Evolutionary conservation across 2,329 filamentous ascomycete species (phyloP).

Genomic region (Tolypocladium capitatum): DNA sequence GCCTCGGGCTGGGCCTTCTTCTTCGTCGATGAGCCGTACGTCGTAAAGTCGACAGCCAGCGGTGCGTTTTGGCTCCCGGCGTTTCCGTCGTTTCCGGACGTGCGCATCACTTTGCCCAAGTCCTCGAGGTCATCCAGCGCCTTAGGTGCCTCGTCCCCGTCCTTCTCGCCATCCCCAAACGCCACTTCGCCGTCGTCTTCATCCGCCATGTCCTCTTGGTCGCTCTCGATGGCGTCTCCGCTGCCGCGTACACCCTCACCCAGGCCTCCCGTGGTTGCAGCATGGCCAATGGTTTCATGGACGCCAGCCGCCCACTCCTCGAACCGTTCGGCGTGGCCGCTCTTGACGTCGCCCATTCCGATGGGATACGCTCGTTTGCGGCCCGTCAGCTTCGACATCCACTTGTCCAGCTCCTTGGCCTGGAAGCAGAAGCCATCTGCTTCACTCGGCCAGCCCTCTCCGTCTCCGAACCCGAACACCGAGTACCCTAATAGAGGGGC

Average conservation of each 20-base stretch:
- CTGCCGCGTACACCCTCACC: slow-evolving; percentile 62
- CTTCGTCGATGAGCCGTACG: slow-evolving; percentile 42
- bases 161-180: slow-evolving; percentile 26
- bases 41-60: slow-evolving; percentile 82
- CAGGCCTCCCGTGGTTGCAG: slow-evolving; percentile 43
- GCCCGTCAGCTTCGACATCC: slow-evolving; percentile 91
- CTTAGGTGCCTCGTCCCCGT: slow-evolving; percentile 21
- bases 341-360: slow-evolving; percentile 75
- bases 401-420: slow-evolving; percentile 78
- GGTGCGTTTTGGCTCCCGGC: slow-evolving; percentile 18
- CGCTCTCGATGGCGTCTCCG: slow-evolving; percentile 74
- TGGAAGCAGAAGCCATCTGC: slow-evolving; percentile 87
- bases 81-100: slow-evolving; percentile 24
- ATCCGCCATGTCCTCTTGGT: slow-evolving; percentile 55
- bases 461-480: slow-evolving; percentile 88
- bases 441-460: slow-evolving; percentile 83
- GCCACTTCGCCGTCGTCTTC: slow-evolving; percentile 41
- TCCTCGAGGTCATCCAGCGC: slow-evolving; percentile 74
- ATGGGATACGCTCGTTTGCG: slow-evolving; percentile 79
- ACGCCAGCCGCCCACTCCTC: slow-evolving; percentile 69
- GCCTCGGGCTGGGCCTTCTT: slow-evolving; percentile 24
- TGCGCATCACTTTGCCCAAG: slow-evolving; percentile 51
- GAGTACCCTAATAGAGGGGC: slow-evolving; percentile 70
- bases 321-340: slow-evolving; percentile 52
- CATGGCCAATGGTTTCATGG: slow-evolving; percentile 52